Evolutionary conservation across 2,329 filamentous ascomycete genomes (phyloP), one percentile per base, ranked within the genome.

Genomic region (Aureobasidium namibiae): DNA sequence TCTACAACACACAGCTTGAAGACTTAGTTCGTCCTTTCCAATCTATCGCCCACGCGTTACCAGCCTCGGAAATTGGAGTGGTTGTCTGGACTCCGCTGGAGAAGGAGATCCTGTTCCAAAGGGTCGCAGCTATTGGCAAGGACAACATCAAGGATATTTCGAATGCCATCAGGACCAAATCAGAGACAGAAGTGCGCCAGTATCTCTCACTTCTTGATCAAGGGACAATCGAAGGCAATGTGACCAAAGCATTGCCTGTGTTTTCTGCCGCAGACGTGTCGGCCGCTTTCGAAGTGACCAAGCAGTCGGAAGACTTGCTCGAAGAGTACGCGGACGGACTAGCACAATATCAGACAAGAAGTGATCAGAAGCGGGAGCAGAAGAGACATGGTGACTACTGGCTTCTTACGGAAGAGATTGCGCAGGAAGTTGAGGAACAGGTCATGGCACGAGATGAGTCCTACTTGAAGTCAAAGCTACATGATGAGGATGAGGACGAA

Each of bases 271-370:
- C 76, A 11, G 84, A 90, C 58, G 74, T 90, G 1, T 86, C 87
- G 1, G 85, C 89, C 1, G 91, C 92, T 0, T 68, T 81, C 1
- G 90, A 96, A 69, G 73, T 96, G 26, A 83, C 85, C 65, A 73
- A 78, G 23, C 80, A 84, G 60, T 89, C 88, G 66, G 85, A 82
- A 64, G 72, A 75, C 8, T 79, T 81, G 4, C 78, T 95, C 8
- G 88, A 95, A 56, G 72, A 80, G 62, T 83, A 84, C 18, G 89
- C 86, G 0, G 86, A 90, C 64, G 79, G 79, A 2, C 68, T 95
- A 0, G 80, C 84, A 0, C 73, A 81, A 45, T 79, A 82, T 39
- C 85, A 92, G 65, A 83, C 90, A 61, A 72, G 72, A 11, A 76
- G 81, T 26, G 87, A 92, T 65, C 79, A 83, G 56, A 71, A 75